phyloP scores from a whole-genome alignment of 1,284 basidiomycete species.

The Trichosporon sp. region DNA sequence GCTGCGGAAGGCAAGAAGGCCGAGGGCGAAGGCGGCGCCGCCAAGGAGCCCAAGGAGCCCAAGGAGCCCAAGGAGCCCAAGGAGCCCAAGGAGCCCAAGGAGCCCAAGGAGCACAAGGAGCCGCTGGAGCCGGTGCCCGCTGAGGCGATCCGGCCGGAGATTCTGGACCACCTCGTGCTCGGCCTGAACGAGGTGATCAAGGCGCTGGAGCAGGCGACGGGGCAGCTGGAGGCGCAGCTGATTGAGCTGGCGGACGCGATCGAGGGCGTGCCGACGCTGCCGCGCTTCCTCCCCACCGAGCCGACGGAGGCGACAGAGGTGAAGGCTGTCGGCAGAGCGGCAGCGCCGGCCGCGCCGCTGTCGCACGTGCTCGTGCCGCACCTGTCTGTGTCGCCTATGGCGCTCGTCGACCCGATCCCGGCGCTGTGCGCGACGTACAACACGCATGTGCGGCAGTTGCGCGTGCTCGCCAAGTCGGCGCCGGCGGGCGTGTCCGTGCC shows the following conservation, averaged over 20 bases:
- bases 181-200: constrained; percentile 80
- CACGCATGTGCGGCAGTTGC: constrained; percentile 35
- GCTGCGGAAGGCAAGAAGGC: background rate
- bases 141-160: constrained; percentile 39
- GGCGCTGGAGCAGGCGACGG: constrained; percentile 61
- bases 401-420: constrained; percentile 39
- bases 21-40: background rate
- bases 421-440: constrained; percentile 45
- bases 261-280: constrained; percentile 14
- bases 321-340: background rate
- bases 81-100: background rate
- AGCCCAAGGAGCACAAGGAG: background rate
- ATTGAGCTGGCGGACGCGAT: constrained; percentile 41
- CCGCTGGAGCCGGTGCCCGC: background rate
- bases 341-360: constrained; percentile 13
- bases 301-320: constrained; percentile 17
- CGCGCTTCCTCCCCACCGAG: constrained; percentile 29
- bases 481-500: background rate
- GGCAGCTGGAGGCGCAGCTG: constrained; percentile 35
- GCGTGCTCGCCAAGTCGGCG: background rate
- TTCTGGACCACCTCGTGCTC: constrained; percentile 58
- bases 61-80: background rate
- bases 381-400: constrained; percentile 35
- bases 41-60: background rate
- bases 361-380: constrained; percentile 39